Evolutionary conservation across 2,329 filamentous ascomycete species (phyloP), one percentile per base, ranked within the genome.

Genomic region (Aspergillus sp.): DNA sequence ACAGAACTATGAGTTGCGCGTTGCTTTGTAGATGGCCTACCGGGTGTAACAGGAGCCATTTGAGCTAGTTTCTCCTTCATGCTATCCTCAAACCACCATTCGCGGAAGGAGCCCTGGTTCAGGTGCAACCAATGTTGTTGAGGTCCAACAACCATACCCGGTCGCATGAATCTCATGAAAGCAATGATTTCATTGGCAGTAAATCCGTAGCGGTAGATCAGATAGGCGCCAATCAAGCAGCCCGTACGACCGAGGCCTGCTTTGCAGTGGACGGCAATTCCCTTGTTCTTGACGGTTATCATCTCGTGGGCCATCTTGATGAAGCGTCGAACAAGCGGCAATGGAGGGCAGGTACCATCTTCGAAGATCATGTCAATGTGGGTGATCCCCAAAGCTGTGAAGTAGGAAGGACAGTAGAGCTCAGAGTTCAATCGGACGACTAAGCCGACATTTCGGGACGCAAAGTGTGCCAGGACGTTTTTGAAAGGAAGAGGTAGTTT

Each of bases 311-410:
- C 90, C 46, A 98, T 77, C 54, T 88, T 88, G 67, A 98, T 91
- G 65, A 98, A 98, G 64, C 90, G 90, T 54, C 88, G 83, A 27
- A 98, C 93, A n/a, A 90, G 84, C 12, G 81, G 81, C 41, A 98
- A 74, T 2, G 89, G 83, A 19, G 93, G 93, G 66, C 93, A 98
- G 4, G 93, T 98, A 52, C 93, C 93, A 58, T 98, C 93, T 60
- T 97, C 93, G 62, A 98, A 98, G 60, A 98, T 97, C 93, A 98
- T 98, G 71, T 98, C 93, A 33, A 97, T 76, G 64, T 98, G 93
- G 59, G 90, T 85, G 61, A 98, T 97, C 28, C 91, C 91, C 41
- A 98, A 76, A 4, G 90, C 88, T 51, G 91, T 93, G 67, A 98
- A 98, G 73, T 91, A 96, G n/a, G 90, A 90, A 1, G 93, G 88